Percentiles rank a stretch among this genome's conserved stretches.
phyloP scores from a whole-genome alignment of 1,284 basidiomycete species.

The Cronartium quercuum region DNA sequence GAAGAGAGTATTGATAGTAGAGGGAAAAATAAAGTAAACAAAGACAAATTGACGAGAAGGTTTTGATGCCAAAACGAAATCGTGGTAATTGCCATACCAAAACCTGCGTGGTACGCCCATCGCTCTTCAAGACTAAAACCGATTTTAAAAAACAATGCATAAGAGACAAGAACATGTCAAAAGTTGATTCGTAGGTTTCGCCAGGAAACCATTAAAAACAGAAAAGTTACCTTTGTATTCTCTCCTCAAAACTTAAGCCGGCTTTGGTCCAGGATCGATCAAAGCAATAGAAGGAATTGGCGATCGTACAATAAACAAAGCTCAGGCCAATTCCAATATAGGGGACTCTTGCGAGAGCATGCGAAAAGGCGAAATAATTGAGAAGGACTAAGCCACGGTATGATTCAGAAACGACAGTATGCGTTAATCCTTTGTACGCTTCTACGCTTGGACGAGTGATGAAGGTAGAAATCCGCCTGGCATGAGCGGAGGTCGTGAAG shows the following conservation, averaged over 20 bases:
- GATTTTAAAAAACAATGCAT: too few relatives aligned
- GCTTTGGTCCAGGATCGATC: not conserved
- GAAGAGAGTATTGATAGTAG: not conserved
- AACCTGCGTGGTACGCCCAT: not conserved
- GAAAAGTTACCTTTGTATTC: not conserved
- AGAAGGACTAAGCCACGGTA: not conserved
- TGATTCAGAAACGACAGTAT: not conserved
- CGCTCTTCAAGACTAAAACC: not conserved
- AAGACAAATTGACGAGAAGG: not conserved
- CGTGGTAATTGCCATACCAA: not conserved
- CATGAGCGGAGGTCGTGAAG: not conserved
- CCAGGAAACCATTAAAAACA: too few relatives aligned
- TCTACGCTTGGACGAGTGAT: not conserved
- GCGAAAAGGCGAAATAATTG: not conserved
- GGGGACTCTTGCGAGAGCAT: not conserved
- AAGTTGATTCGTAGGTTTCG: too few relatives aligned
- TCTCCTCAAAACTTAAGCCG: not conserved
- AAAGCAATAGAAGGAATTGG: not conserved
- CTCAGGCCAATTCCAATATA: not conserved
- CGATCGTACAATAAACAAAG: not conserved
- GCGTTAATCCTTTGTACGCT: not conserved
- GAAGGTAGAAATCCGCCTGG: not conserved
- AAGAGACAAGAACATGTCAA: too few relatives aligned
- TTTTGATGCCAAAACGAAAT: not conserved
- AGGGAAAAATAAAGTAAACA: not conserved